Evolutionary conservation across 2,329 filamentous ascomycete genomes (phyloP), one percentile per base, ranked within the genome.

Genomic region (Sporothrix dimorphospora): DNA sequence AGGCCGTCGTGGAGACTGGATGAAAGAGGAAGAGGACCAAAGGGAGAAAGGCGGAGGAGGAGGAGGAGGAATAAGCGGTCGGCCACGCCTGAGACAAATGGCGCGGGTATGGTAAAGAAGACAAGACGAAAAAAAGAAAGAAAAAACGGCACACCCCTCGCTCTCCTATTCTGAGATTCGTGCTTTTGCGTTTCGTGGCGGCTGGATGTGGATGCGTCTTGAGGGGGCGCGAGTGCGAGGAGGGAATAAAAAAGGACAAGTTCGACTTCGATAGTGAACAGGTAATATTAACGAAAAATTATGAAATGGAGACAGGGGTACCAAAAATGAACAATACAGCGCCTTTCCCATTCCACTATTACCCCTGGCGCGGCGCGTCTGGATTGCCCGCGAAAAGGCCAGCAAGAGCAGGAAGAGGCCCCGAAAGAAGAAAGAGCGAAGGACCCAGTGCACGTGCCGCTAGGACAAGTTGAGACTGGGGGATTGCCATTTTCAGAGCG

Each of bases 371-470:
- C 30, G 47, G 66, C 66, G 47, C 49, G 66, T 55, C 42, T 38
- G 27, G 19, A 24, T 68, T 12, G n/a, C 45, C 30, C 14, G n/a
- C 30, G 34, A 68, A 53, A 51, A 38, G 47, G n/a, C 65, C 65
- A 38, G 27, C 45, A 42, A 34, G 30, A 34, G 16, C 19, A 51
- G 49, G 49, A 8, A 16, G 42, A 51, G 49, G 12, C 49, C 49
- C 21, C 9, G 49, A 19, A 8, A 49, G 8, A 34, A 49, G 34
- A 40, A 40, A 27, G 47, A 69, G 47, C 24, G 51, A 27, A 30
- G 11, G 53, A 69, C 38, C 63, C 30, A 61, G 47, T 74, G 61
- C 71, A 71, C 69, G 71, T 71, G 71, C 73, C 66, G 24, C 67
- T 59, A 61, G 30, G 12, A 38, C 42, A 55, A 53, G 59, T 34